phyloP scores from a whole-genome alignment of 140 eudicot species.

The Cichorium intybus region DNA sequence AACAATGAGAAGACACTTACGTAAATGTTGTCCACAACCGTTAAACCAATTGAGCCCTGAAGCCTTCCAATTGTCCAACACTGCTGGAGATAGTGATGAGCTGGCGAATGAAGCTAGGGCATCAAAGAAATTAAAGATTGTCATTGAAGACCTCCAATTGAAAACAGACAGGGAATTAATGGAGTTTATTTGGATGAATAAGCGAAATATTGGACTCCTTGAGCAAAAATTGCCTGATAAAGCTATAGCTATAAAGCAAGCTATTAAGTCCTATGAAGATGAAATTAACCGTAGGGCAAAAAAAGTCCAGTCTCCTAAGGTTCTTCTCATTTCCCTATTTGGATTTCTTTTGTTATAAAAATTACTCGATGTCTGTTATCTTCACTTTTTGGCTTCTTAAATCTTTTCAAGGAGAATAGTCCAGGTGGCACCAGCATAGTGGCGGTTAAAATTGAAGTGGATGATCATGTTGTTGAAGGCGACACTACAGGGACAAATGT shows the following conservation, averaged over 20 bases:
- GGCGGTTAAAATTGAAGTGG: conserved; percentile 27
- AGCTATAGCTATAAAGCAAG: conserved; percentile 35
- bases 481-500: conserved; percentile 8
- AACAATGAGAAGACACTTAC: conserved; percentile 34
- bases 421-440: conserved; percentile 7
- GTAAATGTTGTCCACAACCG: conserved; percentile 29
- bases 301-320: conserved; percentile 23
- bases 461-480: conserved; percentile 5
- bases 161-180: conserved; percentile 32
- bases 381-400: neutral
- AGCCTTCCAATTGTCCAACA: neutral
- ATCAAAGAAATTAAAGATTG: conserved; percentile 22
- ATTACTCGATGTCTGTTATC: neutral
- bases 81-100: conserved; percentile 9
- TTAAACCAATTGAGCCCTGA: conserved; percentile 13
- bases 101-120: conserved; percentile 19
- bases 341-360: neutral
- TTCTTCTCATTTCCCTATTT: conserved; percentile 13
- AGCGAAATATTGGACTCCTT: conserved; percentile 35
- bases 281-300: conserved; percentile 32
- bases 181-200: conserved; percentile 36
- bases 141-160: conserved; percentile 10
- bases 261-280: conserved; percentile 30
- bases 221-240: conserved; percentile 33
- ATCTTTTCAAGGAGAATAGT: conserved; percentile 16